Percentiles rank a stretch among this genome's conserved stretches.
phyloP scores from a whole-genome alignment of 306 rosid genomes.

The Vigna trinervia region DNA sequence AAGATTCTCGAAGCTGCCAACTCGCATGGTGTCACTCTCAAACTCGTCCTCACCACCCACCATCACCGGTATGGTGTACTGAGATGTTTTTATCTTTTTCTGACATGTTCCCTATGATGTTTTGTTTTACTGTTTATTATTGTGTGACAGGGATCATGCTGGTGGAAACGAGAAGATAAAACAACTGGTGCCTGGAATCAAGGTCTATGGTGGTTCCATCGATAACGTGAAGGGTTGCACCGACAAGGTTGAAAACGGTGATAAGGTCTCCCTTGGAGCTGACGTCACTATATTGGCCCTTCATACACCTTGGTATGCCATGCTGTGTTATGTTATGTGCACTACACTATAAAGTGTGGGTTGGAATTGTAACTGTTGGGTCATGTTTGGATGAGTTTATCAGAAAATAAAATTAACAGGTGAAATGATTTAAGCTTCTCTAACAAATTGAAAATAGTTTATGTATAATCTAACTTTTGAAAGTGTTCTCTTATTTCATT shows the following conservation, averaged over 20 bases:
- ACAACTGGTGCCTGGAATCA: constrained; percentile 81
- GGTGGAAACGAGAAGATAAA: constrained; percentile 90
- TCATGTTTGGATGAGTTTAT: neutral
- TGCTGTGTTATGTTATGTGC: neutral
- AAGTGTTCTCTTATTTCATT: neutral
- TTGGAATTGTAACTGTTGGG: neutral
- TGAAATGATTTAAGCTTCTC: neutral
- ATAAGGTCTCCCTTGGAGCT: constrained; percentile 78
- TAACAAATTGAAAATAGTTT: neutral
- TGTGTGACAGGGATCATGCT: constrained; percentile 75
- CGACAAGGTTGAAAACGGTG: constrained; percentile 79
- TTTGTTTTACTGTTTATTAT: neutral
- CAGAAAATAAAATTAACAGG: neutral
- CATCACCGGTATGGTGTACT: constrained; percentile 72
- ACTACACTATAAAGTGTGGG: neutral
- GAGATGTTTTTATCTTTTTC: neutral
- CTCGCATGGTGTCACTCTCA: constrained; percentile 65
- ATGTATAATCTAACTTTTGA: neutral
- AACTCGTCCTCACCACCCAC: constrained; percentile 94
- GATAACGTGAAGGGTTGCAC: constrained; percentile 95
- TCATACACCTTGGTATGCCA: constrained; percentile 84
- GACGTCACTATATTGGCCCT: constrained; percentile 70
- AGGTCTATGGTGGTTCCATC: constrained; percentile 85
- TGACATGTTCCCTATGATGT: neutral
- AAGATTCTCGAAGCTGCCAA: constrained; percentile 74